A percentile compares a stretch with the other conserved stretches of the same genome.
Conservation (phyloP, 495 filamentous ascomycete species). For the Podospora didyma region DNA sequence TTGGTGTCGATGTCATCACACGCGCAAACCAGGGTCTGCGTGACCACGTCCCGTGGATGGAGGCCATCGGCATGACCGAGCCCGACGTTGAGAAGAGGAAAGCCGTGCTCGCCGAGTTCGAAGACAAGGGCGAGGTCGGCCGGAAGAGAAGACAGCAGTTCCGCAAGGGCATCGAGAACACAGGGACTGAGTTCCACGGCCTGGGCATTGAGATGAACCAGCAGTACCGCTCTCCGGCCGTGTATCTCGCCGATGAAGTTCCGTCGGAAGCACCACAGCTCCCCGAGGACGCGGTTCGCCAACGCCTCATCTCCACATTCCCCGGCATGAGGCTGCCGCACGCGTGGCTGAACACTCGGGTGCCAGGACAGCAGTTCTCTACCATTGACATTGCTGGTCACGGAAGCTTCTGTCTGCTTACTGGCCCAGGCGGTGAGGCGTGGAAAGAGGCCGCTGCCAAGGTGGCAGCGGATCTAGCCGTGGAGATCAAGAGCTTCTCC, state of each 20-base stretch:
- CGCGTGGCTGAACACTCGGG: constrained; percentile 34
- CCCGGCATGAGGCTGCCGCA: constrained; percentile 39
- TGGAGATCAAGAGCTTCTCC: constrained; percentile 28
- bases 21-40: constrained; percentile 37
- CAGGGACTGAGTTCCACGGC: constrained; percentile 33
- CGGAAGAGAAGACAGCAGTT: constrained; percentile 19
- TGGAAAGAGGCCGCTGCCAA: constrained; percentile 28
- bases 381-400: constrained; percentile 38
- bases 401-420: constrained; percentile 32
- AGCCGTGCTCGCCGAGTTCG: constrained; percentile 25
- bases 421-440: constrained; percentile 30
- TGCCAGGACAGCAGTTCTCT: constrained; percentile 24
- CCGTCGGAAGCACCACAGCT: constrained; percentile 8
- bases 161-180: constrained; percentile 27
- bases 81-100: constrained; percentile 19
- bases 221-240: constrained; percentile 29
- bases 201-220: constrained; percentile 41
- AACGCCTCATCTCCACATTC: constrained; percentile 25
- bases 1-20: constrained; percentile 33
- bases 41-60: constrained; percentile 30
- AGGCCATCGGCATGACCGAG: constrained; percentile 32
- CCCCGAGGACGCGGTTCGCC: constrained; percentile 17
- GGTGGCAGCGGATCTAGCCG: constrained; percentile 15
- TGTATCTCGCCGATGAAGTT: constrained; percentile 25
- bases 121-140: constrained; percentile 21